phyloP scores from a whole-genome alignment of 2,329 filamentous ascomycete species.

The Colletotrichum lentis region DNA sequence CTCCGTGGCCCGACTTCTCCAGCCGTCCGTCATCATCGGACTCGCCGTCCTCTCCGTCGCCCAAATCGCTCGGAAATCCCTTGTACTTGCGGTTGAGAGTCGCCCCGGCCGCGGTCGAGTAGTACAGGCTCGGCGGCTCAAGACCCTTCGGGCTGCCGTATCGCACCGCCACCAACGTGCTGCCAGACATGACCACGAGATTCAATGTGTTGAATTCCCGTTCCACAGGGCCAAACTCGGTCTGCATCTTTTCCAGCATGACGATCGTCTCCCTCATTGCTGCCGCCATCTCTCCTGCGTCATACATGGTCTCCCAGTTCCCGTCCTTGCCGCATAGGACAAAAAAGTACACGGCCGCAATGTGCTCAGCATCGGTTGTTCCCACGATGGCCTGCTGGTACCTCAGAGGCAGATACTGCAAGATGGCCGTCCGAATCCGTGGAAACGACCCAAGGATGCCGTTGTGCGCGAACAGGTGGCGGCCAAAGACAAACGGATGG shows the following conservation, averaged over 20 bases:
- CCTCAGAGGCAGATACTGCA: conserved; percentile 29
- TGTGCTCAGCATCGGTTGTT: conserved; percentile 30
- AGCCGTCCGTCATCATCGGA: background rate
- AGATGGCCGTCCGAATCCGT: conserved; percentile 8
- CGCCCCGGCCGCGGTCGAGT: conserved; percentile 17
- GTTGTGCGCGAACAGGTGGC: conserved; percentile 33
- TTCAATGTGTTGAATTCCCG: conserved; percentile 15
- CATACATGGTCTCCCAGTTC: conserved; percentile 25
- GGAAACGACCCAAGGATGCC: conserved; percentile 28
- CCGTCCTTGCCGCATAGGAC: conserved; percentile 21
- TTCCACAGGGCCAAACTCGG: background rate
- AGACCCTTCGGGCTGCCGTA: conserved; percentile 14
- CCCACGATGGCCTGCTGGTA: conserved; percentile 28
- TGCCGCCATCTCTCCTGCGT: conserved; percentile 2
- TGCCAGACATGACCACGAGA: conserved; percentile 15
- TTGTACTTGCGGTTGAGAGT: conserved; percentile 32
- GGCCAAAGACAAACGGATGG: conserved; percentile 29
- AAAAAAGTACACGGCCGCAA: conserved; percentile 30
- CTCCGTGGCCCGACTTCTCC: conserved; percentile 19
- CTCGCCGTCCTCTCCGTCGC: background rate
- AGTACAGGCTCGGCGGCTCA: conserved; percentile 30
- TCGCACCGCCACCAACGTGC: conserved; percentile 24
- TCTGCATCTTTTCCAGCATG: conserved; percentile 24
- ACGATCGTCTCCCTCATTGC: conserved; percentile 30
- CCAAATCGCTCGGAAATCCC: conserved; percentile 13